A percentile compares a stretch with the other conserved stretches of the same genome.
Evolutionary conservation across 2,329 filamentous ascomycete genomes (phyloP).

Genomic region (Canariomyces notabilis): DNA sequence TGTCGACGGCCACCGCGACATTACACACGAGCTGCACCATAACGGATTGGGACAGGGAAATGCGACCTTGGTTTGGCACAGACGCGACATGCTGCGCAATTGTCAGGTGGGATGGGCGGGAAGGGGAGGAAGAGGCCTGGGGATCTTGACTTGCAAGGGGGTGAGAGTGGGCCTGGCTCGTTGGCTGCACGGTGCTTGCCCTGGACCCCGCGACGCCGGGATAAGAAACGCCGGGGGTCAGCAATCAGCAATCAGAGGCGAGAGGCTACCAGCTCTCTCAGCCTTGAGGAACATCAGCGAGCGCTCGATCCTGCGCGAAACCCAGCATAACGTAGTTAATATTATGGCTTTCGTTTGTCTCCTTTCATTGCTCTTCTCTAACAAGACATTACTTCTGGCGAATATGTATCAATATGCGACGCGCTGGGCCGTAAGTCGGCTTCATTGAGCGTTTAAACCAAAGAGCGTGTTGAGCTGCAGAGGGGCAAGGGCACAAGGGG

Average conservation of each 20-base stretch:
- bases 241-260: background rate
- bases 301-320: too few species aligned
- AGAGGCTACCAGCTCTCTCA: too few species aligned
- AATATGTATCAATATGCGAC: too few species aligned
- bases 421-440: too few species aligned
- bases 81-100: background rate
- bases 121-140: background rate
- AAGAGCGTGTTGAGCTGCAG: too few species aligned
- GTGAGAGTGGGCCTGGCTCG: background rate
- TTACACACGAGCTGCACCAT: slow-evolving; percentile 12
- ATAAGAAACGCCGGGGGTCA: background rate
- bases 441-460: too few species aligned
- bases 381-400: too few species aligned
- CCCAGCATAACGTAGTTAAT: too few species aligned
- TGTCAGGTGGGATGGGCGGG: background rate
- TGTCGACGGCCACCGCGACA: slow-evolving; percentile 5
- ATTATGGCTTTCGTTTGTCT: too few species aligned
- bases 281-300: too few species aligned
- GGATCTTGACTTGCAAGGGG: background rate
- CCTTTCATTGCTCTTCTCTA: too few species aligned
- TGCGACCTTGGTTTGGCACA: background rate
- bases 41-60: slow-evolving; percentile 13
- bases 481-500: slow-evolving; percentile 5
- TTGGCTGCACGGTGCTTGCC: background rate
- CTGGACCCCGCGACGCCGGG: background rate